Base-by-base conservation (phyloP, 1,284 basidiomycete species). In the Apiotrichum veenhuisii region DNA sequence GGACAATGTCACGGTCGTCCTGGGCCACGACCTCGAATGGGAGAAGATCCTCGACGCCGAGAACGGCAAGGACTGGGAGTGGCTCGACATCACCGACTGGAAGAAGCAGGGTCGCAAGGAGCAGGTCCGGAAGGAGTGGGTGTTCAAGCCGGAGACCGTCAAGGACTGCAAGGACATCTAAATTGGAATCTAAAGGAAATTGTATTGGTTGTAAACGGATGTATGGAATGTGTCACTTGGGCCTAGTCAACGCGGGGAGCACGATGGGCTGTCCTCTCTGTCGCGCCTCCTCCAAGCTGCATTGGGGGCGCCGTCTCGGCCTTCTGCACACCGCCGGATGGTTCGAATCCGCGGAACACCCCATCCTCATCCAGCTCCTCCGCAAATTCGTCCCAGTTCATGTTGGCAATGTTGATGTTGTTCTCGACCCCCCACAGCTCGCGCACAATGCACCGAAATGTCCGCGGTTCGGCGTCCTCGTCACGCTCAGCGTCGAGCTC, bases 1-100 rank as follows among this genome's bases (percentile, higher is more conserved):
- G 48, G 54, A 59, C 36, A 41, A 38, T n/a, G 54, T 62, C 2
- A 38, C 43, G 3, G 57, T 59, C 33, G 41, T 62, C 5, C 55
- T 62, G 17, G 61, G 50, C 17, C 61, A 62, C 51, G 61, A 62
- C 25, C 25, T 62, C 34, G 61, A 62, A 48, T 62, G 57, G 57
- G 45, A 62, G 58, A 54, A 46, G 37, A 54, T 62, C 20, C 49
- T 62, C 10, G 27, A 58, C 23, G 23, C 18, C 2, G 50, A 59
- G 44, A 37, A 51, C 15, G 57, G 57, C 25, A 25, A 52, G 40
- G 54, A 59, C n/a, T 62, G 61, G 61, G 57, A 59, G 48, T 48
- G 36, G 49, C 36, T 43, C 9, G 57, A 62, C 15, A 38, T 62
- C 17, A 47, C 51, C 2, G 41, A 62, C 50, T 62, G 61, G 61